Evolutionary conservation across 2,329 filamentous ascomycete species (phyloP).

Genomic region (Alternaria alternata): DNA sequence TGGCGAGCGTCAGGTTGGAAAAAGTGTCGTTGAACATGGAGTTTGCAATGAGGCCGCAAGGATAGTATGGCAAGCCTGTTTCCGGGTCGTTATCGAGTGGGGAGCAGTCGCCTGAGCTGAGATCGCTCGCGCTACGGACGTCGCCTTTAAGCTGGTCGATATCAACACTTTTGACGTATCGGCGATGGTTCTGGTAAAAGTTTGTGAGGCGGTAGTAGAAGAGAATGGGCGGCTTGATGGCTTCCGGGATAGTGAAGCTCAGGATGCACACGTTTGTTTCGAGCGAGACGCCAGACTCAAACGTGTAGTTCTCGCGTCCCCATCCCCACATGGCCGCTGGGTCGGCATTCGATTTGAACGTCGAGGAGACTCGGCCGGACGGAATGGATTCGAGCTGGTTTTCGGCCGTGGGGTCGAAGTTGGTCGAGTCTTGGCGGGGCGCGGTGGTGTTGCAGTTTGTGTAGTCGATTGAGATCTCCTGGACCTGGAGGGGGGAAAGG

Average conservation of each 20-base stretch:
- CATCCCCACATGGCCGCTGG: constrained; percentile 46
- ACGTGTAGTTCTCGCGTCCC: constrained; percentile 49
- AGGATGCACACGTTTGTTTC: constrained; percentile 70
- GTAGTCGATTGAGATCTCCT: constrained; percentile 92
- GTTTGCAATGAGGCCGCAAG: constrained; percentile 95
- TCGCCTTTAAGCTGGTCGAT: constrained; percentile 82
- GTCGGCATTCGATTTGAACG: constrained; percentile 69
- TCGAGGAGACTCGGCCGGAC: constrained; percentile 65
- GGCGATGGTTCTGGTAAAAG: constrained; percentile 98
- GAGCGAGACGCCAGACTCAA: constrained; percentile 22
- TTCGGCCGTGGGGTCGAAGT: constrained; percentile 20
- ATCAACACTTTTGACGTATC: constrained; percentile 92
- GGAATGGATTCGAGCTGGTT: constrained; percentile 63
- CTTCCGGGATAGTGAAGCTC: constrained; percentile 79
- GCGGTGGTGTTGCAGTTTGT: constrained; percentile 74
- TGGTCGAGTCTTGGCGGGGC: constrained; percentile 44
- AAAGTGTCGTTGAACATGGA: constrained; percentile 97
- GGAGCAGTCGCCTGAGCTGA: constrained; percentile 75
- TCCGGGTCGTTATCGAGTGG: constrained; percentile 64
- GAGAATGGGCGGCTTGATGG: constrained; percentile 81
- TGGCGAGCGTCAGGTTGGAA: constrained; percentile 68
- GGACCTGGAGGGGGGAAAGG: constrained; percentile 65
- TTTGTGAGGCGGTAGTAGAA: constrained; percentile 97
- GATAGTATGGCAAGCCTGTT: constrained; percentile 77
- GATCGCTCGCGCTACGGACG: constrained; percentile 65